phyloP scores from a whole-genome alignment of 129 eudicot genomes.

The Artemisia tridentata region DNA sequence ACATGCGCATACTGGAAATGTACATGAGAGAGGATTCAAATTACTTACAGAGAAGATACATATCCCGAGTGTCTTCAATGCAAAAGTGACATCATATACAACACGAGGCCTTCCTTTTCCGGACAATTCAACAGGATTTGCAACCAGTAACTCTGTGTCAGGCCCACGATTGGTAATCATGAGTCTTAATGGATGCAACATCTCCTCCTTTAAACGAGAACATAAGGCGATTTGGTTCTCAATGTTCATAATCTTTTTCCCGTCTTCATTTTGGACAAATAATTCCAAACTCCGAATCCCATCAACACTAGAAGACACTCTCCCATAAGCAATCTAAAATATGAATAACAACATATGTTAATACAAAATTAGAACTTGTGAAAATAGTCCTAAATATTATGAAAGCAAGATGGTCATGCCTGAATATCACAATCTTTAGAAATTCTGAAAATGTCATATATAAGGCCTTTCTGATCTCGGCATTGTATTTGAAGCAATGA shows the following conservation, averaged over 20 bases:
- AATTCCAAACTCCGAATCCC: constrained; percentile 73
- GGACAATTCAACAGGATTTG: constrained; percentile 86
- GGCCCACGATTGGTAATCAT: constrained; percentile 85
- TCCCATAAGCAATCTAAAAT: constrained; percentile 72
- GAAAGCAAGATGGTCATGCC: constrained; percentile 34
- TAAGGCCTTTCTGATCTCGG: constrained; percentile 79
- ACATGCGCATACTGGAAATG: background rate
- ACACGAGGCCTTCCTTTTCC: constrained; percentile 94
- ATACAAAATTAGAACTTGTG: no score
- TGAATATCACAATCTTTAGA: constrained; percentile 67
- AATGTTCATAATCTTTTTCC: constrained; percentile 70
- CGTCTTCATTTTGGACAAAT: constrained; percentile 67
- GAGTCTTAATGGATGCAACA: constrained; percentile 84
- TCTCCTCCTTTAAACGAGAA: constrained; percentile 78
- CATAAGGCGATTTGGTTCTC: constrained; percentile 55
- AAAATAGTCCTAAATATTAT: background rate
- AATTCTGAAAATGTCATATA: constrained; percentile 73
- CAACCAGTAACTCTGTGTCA: constrained; percentile 83
- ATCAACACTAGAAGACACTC: constrained; percentile 52
- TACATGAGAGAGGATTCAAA: background rate
- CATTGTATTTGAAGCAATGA: constrained; percentile 81
- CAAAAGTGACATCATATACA: constrained; percentile 80
- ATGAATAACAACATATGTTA: background rate
- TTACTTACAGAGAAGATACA: constrained; percentile 78
- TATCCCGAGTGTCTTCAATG: constrained; percentile 65